Percentiles rank a stretch among this genome's conserved stretches.
Evolutionary conservation across 306 rosid species (phyloP).

Genomic region (Ormosia semicastrata): DNA sequence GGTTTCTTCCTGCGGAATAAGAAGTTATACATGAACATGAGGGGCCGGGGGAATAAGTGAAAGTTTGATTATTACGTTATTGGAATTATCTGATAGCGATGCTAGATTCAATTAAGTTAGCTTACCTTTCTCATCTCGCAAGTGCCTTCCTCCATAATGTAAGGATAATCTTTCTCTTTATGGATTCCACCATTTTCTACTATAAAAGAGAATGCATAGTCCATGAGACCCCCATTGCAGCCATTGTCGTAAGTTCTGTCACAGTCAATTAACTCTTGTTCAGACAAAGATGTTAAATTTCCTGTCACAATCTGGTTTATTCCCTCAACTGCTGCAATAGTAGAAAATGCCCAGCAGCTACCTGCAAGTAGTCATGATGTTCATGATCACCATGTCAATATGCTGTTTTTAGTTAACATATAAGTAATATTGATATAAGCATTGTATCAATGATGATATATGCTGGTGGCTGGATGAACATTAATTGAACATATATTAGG

Average conservation of each 20-base stretch:
- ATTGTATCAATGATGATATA: too few species aligned
- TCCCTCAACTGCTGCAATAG: constrained; percentile 70
- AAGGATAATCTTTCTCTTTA: constrained; percentile 72
- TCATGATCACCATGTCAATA: background rate
- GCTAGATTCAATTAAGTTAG: background rate
- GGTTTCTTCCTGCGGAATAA: constrained; percentile 48
- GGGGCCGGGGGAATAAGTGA: background rate
- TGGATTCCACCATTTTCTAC: constrained; percentile 57
- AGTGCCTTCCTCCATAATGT: constrained; percentile 82
- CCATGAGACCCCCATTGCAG: constrained; percentile 79
- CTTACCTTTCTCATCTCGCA: constrained; percentile 72
- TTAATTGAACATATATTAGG: background rate
- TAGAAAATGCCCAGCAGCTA: constrained; percentile 83
- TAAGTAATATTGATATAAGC: background rate
- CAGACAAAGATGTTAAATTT: constrained; percentile 58
- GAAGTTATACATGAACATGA: background rate
- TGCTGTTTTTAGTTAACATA: background rate
- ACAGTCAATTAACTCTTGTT: constrained; percentile 70
- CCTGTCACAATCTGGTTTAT: constrained; percentile 65
- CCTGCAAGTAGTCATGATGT: constrained; percentile 36
- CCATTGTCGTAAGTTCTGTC: constrained; percentile 66
- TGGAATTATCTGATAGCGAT: background rate
- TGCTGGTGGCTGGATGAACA: too few species aligned
- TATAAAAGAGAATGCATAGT: constrained; percentile 63
- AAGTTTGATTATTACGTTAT: background rate